Percentiles rank a stretch among this genome's conserved stretches.
phyloP scores from a whole-genome alignment of 164 flowering plant species.

The Euptelea pleiosperma region DNA sequence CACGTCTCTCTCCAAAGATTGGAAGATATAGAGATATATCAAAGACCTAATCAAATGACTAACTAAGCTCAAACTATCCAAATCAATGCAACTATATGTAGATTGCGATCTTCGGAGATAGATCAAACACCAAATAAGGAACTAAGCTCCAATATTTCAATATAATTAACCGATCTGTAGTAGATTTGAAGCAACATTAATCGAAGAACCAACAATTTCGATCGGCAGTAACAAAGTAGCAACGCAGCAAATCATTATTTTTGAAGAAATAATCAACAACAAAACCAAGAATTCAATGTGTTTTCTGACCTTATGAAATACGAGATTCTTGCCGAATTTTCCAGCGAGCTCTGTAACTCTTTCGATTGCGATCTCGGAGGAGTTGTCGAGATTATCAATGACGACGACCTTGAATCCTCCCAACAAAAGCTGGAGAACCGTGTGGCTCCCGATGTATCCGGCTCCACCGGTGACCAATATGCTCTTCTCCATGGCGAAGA shows the following conservation, averaged over 20 bases:
- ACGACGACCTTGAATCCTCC: constrained; percentile 68
- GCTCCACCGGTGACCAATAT: constrained; percentile 97
- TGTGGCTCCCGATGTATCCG: constrained; percentile 94
- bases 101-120: no score
- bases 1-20: no score
- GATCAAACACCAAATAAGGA: no score
- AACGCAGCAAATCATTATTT: background rate
- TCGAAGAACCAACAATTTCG: no score
- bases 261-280: background rate
- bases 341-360: constrained; percentile 74
- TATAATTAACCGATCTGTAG: no score
- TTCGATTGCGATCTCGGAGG: constrained; percentile 58
- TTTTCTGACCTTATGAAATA: constrained; percentile 58
- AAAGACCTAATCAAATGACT: no score
- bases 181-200: no score
- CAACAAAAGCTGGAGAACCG: constrained; percentile 73
- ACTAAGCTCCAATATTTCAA: no score
- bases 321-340: constrained; percentile 54
- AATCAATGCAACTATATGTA: no score
- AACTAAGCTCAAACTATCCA: no score
- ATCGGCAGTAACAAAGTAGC: no score
- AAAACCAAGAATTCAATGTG: background rate
- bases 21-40: no score
- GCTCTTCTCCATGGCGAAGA: constrained; percentile 27
- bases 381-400: constrained; percentile 79